phyloP scores from a whole-genome alignment of 2,329 filamentous ascomycete species.

The Cercospora berteroae region DNA sequence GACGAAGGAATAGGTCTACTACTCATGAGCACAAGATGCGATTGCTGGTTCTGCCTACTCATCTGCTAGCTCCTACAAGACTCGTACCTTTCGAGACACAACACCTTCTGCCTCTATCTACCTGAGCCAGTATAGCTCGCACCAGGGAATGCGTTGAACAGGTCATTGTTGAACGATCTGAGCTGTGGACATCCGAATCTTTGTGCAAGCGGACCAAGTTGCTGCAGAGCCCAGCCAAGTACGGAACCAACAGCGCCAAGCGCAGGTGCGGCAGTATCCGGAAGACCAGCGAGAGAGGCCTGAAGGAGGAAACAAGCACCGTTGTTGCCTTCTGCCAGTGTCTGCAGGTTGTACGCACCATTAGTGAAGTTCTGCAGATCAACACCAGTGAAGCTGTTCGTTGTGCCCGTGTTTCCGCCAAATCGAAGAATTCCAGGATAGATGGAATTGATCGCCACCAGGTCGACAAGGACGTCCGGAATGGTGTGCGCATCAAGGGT shows the following conservation, averaged over 20 bases:
- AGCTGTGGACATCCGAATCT: background rate
- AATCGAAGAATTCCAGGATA: background rate
- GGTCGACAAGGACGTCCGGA: background rate
- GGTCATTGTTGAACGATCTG: background rate
- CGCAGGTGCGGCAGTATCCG: background rate
- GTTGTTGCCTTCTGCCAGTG: background rate
- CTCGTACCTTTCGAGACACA: too few relatives aligned
- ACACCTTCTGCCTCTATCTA: background rate
- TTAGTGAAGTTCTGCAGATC: constrained; percentile 15
- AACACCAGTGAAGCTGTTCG: constrained; percentile 38
- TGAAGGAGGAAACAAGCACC: background rate
- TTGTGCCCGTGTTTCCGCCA: background rate
- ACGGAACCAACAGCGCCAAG: background rate
- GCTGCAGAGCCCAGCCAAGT: background rate
- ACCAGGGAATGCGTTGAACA: background rate
- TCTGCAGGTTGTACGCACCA: background rate
- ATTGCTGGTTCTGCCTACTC: background rate
- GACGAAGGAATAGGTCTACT: background rate
- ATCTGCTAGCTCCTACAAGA: background rate
- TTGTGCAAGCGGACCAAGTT: background rate
- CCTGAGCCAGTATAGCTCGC: background rate
- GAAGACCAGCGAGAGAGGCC: background rate
- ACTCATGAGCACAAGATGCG: background rate
- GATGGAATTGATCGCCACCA: background rate
- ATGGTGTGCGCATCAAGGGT: background rate